A percentile compares a stretch with the other conserved stretches of the same genome.
These are phyloP conservation scores for Eucalyptus camaldulensis DNA, from an alignment of 345 rosid genomes.

Conservation along the genomic window DNA sequence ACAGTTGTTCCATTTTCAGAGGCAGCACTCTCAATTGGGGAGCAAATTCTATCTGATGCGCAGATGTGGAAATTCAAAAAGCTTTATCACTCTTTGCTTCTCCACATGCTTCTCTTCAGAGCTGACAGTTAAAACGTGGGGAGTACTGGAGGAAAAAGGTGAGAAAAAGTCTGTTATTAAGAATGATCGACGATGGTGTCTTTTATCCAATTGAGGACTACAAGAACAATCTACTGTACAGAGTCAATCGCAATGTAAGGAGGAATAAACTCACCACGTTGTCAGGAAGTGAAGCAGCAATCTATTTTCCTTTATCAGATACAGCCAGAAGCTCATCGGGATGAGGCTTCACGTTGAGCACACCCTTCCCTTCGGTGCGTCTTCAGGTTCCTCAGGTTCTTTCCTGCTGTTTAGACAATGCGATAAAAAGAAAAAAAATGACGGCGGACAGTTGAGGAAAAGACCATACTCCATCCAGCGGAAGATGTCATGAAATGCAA, in stretches of 20 bases:
- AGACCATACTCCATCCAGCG: no score
- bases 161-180: not conserved
- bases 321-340: constrained; percentile 90
- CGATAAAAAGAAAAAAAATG: no score
- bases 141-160: not conserved
- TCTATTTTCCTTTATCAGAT: constrained; percentile 78
- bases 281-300: constrained; percentile 86
- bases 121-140: not conserved
- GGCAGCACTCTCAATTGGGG: not conserved
- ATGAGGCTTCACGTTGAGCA: constrained; percentile 91
- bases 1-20: not conserved
- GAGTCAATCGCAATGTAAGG: not conserved
- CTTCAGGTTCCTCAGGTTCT: constrained; percentile 96
- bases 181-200: not conserved
- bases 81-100: not conserved
- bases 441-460: not conserved
- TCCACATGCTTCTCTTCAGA: not conserved
- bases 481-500: no score
- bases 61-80: not conserved
- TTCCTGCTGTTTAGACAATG: not conserved
- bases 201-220: not conserved
- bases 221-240: not conserved
- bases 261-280: constrained; percentile 33
- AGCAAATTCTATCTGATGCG: not conserved
- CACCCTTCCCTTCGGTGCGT: constrained; percentile 91